Base-by-base conservation (phyloP, 2,329 filamentous ascomycete species). In the Beauveria asiatica region DNA sequence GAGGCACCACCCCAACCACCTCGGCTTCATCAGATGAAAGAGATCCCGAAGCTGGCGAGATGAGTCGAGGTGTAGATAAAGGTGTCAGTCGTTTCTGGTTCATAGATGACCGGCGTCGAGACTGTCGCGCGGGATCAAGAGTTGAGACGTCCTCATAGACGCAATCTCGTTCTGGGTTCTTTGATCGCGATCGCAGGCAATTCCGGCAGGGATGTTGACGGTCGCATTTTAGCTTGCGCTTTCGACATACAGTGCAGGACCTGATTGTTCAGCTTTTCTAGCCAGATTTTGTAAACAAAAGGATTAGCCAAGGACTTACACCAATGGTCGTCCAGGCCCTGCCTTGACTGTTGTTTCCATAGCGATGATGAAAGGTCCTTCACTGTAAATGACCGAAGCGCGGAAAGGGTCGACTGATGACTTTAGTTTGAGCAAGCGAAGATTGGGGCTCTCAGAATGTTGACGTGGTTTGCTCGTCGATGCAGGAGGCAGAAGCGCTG, bases 151-250 rank as follows among this genome's bases (percentile, higher is more conserved):
- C 52, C 4, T 70, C 67, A 54, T 75, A 76, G 17, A 69, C 60
- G 56, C 75, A 77, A 3, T 65, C 63, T 1, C 65, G 66, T 41
- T 55, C 39, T 5, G 52, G 52, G 9, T 62, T 71, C 58, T 68
- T 72, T 16, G 75, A 73, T 10, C 71, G 70, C 7, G 72, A 60
- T 4, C 39, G 39, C 25, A 55, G 25, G 57, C 76, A 78, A 61
- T 77, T 76, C 60, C 67, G 69, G 62, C 76, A 79, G 0, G 76
- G 76, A 2, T 63, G 64, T 19, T 73, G 69, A 27, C 74, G 70
- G 59, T 78, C 71, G 58, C 76, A 78, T 19, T 71, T 69, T 16
- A 78, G 70, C 62, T 78, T 79, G 57, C 76, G 74, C 23, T 68
- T 69, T 8, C 76, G 68, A 59, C 76, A 78, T 5, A 75, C 68